phyloP scores from a whole-genome alignment of 345 rosid species.

The Brassica juncea region DNA sequence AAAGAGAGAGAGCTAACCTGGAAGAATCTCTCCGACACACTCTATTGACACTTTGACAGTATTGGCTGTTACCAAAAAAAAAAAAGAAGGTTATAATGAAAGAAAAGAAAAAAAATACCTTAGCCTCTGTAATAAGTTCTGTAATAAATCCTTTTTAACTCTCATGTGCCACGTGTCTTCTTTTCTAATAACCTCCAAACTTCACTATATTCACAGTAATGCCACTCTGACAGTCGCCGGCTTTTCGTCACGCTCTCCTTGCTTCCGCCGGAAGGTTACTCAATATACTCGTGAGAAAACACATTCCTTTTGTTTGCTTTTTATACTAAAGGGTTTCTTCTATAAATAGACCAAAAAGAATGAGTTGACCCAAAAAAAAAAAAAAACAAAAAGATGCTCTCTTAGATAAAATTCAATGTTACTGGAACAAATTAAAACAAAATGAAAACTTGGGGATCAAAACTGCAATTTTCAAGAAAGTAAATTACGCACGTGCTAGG shows the following conservation, averaged over 20 bases:
- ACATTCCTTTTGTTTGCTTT: background rate
- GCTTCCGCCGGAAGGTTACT: constrained; percentile 38
- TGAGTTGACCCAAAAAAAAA: too few relatives aligned
- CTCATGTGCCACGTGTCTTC: constrained; percentile 35
- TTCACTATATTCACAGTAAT: constrained; percentile 16
- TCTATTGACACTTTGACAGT: constrained; percentile 26
- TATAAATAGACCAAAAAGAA: background rate
- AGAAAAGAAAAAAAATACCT: background rate
- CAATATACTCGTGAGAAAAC: background rate
- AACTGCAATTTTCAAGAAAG: background rate
- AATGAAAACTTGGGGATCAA: background rate
- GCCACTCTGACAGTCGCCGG: constrained; percentile 39
- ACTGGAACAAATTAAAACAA: background rate
- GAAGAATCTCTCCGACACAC: constrained; percentile 40
- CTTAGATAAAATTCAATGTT: background rate
- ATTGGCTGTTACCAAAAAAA: constrained; percentile 22
- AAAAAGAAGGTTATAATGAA: background rate
- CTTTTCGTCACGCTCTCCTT: constrained; percentile 39
- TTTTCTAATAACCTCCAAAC: background rate
- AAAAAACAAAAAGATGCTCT: too few relatives aligned
- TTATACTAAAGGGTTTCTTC: background rate
- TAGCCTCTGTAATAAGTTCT: constrained; percentile 9
- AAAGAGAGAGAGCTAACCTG: constrained; percentile 13
- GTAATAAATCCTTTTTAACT: constrained; percentile 15
- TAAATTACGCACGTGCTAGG: background rate